These are phyloP conservation scores for Boletus reticuloceps DNA, from an alignment of 768 basidiomycete genomes.

Conservation along the genomic window DNA sequence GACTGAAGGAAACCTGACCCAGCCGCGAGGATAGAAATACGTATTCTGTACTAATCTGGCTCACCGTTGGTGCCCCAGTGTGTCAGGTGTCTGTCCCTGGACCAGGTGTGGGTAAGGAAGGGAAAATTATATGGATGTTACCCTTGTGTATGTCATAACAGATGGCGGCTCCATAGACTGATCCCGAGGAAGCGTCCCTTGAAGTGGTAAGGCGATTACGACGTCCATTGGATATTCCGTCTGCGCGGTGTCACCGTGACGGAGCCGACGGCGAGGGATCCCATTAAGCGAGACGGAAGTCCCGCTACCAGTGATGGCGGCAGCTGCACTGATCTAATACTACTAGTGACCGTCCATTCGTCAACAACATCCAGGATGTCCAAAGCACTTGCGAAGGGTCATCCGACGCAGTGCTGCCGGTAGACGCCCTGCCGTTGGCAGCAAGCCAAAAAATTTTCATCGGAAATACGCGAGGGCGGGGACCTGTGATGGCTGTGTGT, in stretches of 20 bases:
- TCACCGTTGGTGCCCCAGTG: constrained; percentile 1
- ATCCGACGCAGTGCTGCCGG: constrained; percentile 13
- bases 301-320: neutral
- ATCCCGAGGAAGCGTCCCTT: constrained; percentile 14
- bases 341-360: neutral
- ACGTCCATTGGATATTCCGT: constrained; percentile 3
- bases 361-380: neutral
- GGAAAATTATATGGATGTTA: constrained; percentile 23
- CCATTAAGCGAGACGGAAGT: constrained; percentile 16
- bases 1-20: constrained; percentile 4
- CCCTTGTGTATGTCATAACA: constrained; percentile 22
- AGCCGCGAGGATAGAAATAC: constrained; percentile 9
- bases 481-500: constrained; percentile 38
- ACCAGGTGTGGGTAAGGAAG: constrained; percentile 20
- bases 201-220: constrained; percentile 14
- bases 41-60: constrained; percentile 31
- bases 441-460: constrained; percentile 31
- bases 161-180: constrained; percentile 4
- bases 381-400: neutral
- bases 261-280: constrained; percentile 20
- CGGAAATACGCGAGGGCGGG: constrained; percentile 39
- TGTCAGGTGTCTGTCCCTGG: constrained; percentile 19
- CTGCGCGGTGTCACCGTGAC: neutral
- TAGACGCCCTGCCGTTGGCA: constrained; percentile 19
- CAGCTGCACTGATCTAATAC: constrained; percentile 2